Evolutionary conservation across 192 early-diverging fungal species (phyloP), one percentile per base, ranked within the genome.

Genomic region (Backusella morwellensis): DNA sequence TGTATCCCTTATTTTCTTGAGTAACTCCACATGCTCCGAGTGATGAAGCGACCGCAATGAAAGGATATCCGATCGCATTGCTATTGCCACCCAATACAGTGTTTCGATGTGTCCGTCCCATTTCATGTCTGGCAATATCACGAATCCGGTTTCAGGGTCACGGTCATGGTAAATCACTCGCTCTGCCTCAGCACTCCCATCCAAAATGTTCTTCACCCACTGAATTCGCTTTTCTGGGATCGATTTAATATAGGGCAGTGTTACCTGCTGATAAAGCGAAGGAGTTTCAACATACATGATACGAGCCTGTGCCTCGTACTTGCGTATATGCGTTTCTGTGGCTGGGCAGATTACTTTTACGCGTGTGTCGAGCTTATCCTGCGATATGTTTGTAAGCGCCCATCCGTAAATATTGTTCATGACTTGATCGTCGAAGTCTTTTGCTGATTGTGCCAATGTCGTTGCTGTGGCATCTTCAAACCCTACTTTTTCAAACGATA

Each of bases 171-270:
- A 86, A 17, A 95, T 56, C 36, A 95, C 86, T 66, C 85, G 88
- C 35, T 93, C 92, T 12, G 84, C 70, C 54, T 95, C 94, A 26
- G 85, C 88, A 14, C 83, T 76, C 12, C 91, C 91, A 0, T 88
- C 72, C 42, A 95, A 79, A 15, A 94, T 94, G 72, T 95, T 95
- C 72, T 93, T 83, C 3, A 95, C 92, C 94, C 94, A 95, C 78
- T 91, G 87, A 23, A 92, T 86, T 29, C 91, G 80, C 19, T 81
- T 86, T 19, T 76, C 44, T 4, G 92, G 90, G 35, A 91, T 84
- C 15, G 84, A 59, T 29, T 92, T 85, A 35, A 95, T 92, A 78
- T 85, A 93, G 0, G 91, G 90, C 59, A 84, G 69, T 29, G 89
- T 86, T 2, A 89, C 29, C 2, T 34, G 71, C 34, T 79, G 67